Evolutionary conservation across 2,329 filamentous ascomycete genomes (phyloP).

Genomic region (Blumeriella jaapii): DNA sequence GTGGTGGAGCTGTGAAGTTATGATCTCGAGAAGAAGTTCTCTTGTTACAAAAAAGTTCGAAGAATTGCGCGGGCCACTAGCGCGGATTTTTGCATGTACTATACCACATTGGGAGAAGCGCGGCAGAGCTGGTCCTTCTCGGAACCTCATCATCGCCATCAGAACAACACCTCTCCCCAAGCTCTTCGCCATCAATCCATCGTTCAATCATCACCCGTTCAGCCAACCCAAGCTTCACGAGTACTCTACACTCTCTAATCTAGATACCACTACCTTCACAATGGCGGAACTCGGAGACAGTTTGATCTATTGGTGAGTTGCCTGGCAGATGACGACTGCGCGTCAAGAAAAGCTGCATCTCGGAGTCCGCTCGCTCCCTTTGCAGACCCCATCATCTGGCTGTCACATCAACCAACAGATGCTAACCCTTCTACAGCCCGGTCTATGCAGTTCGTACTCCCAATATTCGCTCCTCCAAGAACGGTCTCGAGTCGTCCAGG

Average conservation of each 20-base stretch:
- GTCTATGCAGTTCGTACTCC: slow-evolving; percentile 88
- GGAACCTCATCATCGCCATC: slow-evolving; percentile 21
- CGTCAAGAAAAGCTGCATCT: slow-evolving; percentile 14
- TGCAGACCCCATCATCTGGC: no score
- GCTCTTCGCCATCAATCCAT: slow-evolving; percentile 21
- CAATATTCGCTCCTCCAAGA: slow-evolving; percentile 12
- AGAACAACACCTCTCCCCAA: slow-evolving; percentile 18
- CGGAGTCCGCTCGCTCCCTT: slow-evolving; percentile 1
- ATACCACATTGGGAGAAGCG: no score
- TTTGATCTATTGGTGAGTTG: slow-evolving; percentile 51
- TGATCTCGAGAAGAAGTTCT: no score
- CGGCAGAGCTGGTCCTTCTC: slow-evolving; percentile 5
- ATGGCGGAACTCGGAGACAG: slow-evolving; percentile 60
- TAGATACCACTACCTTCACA: slow-evolving; percentile 33
- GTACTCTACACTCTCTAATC: slow-evolving; percentile 7
- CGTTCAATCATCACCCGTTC: slow-evolving; percentile 16
- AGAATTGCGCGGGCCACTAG: background rate
- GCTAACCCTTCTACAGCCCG: slow-evolving; percentile 56
- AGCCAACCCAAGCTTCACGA: slow-evolving; percentile 19
- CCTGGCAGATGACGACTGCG: slow-evolving; percentile 20
- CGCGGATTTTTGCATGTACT: no score
- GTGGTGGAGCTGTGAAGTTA: slow-evolving; percentile 6
- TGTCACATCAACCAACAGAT: no score
- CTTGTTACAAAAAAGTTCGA: slow-evolving; percentile 4
- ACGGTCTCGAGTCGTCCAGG: no score